A percentile compares a stretch with the other conserved stretches of the same genome.
phyloP scores from a whole-genome alignment of 306 rosid species.

The Cicer arietinum region DNA sequence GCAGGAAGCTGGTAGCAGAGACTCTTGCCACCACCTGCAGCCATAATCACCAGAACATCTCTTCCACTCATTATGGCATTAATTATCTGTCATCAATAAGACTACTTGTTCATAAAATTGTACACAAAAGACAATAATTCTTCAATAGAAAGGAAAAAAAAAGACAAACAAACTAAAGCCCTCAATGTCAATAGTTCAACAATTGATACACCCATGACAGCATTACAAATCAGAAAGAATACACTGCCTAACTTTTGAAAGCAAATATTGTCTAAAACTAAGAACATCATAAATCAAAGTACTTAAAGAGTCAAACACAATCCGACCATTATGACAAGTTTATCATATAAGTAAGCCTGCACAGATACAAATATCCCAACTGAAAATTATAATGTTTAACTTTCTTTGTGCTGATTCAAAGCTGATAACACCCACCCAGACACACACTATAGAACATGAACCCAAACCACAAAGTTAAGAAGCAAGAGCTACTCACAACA shows the following conservation, averaged over 20 bases:
- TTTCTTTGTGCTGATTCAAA: neutral
- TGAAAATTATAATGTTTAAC: neutral
- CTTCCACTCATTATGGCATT: conserved; percentile 90
- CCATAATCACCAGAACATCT: conserved; percentile 94
- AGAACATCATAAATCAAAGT: conserved; percentile 15
- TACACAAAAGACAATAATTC: neutral
- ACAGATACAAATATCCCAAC: conserved; percentile 7
- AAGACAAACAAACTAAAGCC: conserved; percentile 16
- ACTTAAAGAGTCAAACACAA: conserved; percentile 23
- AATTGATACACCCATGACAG: conserved; percentile 4
- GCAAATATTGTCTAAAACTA: conserved; percentile 22
- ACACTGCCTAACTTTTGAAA: conserved; percentile 20
- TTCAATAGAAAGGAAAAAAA: neutral
- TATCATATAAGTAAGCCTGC: neutral
- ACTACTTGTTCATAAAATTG: conserved; percentile 45
- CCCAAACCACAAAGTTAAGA: conserved; percentile 23
- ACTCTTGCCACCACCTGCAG: conserved; percentile 99
- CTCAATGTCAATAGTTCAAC: neutral
- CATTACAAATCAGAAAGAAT: conserved; percentile 29
- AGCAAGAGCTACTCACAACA: conserved; percentile 10
- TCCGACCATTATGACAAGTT: conserved; percentile 13
- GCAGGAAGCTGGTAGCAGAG: conserved; percentile 98
- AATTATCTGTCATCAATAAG: conserved; percentile 63
- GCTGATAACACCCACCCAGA: neutral
- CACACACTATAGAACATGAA: conserved; percentile 4